Evolutionary conservation across 495 filamentous ascomycete genomes (phyloP), one percentile per base, ranked within the genome.

Genomic region (Neurospora sp.): DNA sequence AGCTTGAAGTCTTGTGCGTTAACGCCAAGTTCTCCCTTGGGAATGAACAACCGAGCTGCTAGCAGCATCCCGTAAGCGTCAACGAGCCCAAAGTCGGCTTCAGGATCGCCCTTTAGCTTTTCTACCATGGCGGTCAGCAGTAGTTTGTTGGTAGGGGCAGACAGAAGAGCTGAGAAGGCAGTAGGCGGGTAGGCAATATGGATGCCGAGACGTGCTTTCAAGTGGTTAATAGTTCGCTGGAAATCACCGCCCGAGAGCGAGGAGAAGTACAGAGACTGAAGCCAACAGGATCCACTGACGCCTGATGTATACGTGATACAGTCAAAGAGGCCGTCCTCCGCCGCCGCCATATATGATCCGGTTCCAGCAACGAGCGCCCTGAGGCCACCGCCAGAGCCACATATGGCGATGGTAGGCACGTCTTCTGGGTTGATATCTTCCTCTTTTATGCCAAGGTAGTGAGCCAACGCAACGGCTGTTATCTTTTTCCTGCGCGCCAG

Each of bases 251-350:
- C 84, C 0, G 90, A 85, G n/a, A 99, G 84, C 3, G 92, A 92
- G n/a, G 95, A 97, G 76, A 94, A 90, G 79, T 92, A 98, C 10
- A 99, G 85, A 3, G 93, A 86, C 81, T 98, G 95, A 39, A 98
- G 84, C 96, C 96, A 99, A 80, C 96, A 98, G 76, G 93, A 96
- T 5, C 96, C 96, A 78, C 92, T 95, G 18, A 99, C 96, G 9
- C 96, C 96, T 35, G 96, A 93, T 1, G 93, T 95, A 78, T 99
- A 99, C 0, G 94, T 99, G 0, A 92, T 88, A 80, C 95, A 97
- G 79, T 97, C 93, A 80, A 96, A 97, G 0, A 99, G 84, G 0
- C 96, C 96, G 69, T 91, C 90, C 81, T 97, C 93, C 37, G 92
- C 87, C 5, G 93, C 86, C 39, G 93, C 92, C 16, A 95, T 83